These are phyloP conservation scores for Fusarium nodosum DNA, from an alignment of 2,329 filamentous ascomycete genomes.

Conservation along the genomic window DNA sequence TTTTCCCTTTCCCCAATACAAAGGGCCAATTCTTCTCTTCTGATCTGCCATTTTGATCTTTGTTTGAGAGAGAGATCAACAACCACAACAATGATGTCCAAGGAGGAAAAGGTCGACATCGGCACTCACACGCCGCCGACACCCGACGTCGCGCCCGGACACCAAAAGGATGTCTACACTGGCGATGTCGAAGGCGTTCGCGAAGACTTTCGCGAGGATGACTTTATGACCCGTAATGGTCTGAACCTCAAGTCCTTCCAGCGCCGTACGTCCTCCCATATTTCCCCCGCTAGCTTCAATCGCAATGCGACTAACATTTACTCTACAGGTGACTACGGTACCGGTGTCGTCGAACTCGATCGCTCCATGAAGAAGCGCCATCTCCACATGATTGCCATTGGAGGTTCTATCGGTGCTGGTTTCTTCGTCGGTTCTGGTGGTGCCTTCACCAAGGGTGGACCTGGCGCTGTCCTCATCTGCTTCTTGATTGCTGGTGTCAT, in stretches of 20 bases:
- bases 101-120: conserved; percentile 43
- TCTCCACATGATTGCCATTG: conserved; percentile 73
- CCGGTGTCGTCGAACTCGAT: conserved; percentile 55
- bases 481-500: conserved; percentile 71
- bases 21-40: neutral
- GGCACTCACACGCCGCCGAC: conserved; percentile 36
- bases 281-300: neutral
- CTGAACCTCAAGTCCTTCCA: conserved; percentile 47
- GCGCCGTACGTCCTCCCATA: conserved; percentile 33
- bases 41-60: neutral
- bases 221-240: conserved; percentile 50
- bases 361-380: conserved; percentile 68
- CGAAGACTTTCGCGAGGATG: conserved; percentile 43
- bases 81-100: conserved; percentile 35
- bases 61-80: neutral
- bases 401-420: conserved; percentile 72
- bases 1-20: neutral
- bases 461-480: conserved; percentile 61
- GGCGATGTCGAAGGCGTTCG: conserved; percentile 25
- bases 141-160: neutral
- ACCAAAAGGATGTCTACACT: conserved; percentile 30
- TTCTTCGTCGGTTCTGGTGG: conserved; percentile 72
- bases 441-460: conserved; percentile 66
- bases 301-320: conserved; percentile 20
- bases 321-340: conserved; percentile 45